phyloP scores from a whole-genome alignment of 129 eudicot species.

The Saposhnikovia divaricata region DNA sequence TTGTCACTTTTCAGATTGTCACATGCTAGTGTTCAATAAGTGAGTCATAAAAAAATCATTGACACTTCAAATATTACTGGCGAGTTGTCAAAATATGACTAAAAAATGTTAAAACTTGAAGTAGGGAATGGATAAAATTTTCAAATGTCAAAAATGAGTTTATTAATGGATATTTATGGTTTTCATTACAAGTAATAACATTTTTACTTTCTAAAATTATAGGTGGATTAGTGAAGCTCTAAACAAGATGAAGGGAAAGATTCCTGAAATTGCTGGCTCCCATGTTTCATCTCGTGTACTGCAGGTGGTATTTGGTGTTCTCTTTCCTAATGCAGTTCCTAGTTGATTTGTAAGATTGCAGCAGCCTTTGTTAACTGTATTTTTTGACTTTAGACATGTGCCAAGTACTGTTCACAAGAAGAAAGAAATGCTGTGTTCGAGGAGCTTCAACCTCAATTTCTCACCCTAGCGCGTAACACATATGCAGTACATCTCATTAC shows the following conservation, averaged over 20 bases:
- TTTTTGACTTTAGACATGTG: conserved; percentile 60
- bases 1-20: background rate
- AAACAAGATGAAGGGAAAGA: conserved; percentile 77
- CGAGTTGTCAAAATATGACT: background rate
- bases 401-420: conserved; percentile 69
- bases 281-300: conserved; percentile 93
- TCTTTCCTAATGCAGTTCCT: background rate
- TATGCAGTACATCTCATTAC: conserved; percentile 88
- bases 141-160: background rate
- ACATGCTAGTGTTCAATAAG: background rate
- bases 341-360: background rate
- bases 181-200: background rate
- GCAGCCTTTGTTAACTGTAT: conserved; percentile 9
- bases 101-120: background rate
- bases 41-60: background rate
- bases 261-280: conserved; percentile 87
- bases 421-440: conserved; percentile 59
- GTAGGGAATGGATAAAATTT: background rate
- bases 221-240: conserved; percentile 77
- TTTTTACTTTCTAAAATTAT: background rate
- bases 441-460: conserved; percentile 75
- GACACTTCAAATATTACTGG: background rate
- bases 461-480: conserved; percentile 64
- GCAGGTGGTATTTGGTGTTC: conserved; percentile 45
- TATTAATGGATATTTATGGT: background rate